Percentiles rank a stretch among this genome's conserved stretches.
Evolutionary conservation across 2,329 filamentous ascomycete species (phyloP).

Genomic region (Fusarium continuum): DNA sequence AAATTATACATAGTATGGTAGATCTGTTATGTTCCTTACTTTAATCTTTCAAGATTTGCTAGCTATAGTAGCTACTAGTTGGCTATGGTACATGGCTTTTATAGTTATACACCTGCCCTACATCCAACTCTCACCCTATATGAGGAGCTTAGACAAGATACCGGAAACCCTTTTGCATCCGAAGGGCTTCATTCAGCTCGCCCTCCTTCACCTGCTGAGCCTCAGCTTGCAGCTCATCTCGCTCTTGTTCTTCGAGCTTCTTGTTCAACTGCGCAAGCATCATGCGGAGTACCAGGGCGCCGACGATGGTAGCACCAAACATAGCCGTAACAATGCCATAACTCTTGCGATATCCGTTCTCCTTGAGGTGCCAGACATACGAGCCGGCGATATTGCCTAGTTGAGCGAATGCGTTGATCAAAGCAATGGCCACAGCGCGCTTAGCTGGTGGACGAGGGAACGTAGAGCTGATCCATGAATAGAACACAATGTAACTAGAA

Average conservation of each 20-base stretch:
- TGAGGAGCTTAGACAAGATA: conserved; percentile 59
- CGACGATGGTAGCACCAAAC: conserved; percentile 67
- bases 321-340: conserved; percentile 72
- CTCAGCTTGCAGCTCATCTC: conserved; percentile 50
- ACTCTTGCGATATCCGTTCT: conserved; percentile 69
- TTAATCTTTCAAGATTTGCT: too few species aligned
- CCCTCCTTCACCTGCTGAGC: conserved; percentile 51
- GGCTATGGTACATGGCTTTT: too few species aligned
- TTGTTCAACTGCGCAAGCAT: conserved; percentile 59
- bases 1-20: too few species aligned
- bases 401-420: conserved; percentile 68
- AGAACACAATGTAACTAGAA: conserved; percentile 66
- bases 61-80: too few species aligned
- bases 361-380: conserved; percentile 69
- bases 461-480: conserved; percentile 66
- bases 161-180: conserved; percentile 58
- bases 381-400: conserved; percentile 68
- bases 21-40: too few species aligned
- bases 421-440: conserved; percentile 67
- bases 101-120: too few species aligned
- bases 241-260: conserved; percentile 57
- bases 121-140: too few species aligned
- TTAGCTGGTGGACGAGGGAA: conserved; percentile 68
- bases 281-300: conserved; percentile 59
- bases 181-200: conserved; percentile 56